Evolutionary conservation across 2,329 filamentous ascomycete genomes (phyloP).

Genomic region (Aspergillus novoparasiticus): DNA sequence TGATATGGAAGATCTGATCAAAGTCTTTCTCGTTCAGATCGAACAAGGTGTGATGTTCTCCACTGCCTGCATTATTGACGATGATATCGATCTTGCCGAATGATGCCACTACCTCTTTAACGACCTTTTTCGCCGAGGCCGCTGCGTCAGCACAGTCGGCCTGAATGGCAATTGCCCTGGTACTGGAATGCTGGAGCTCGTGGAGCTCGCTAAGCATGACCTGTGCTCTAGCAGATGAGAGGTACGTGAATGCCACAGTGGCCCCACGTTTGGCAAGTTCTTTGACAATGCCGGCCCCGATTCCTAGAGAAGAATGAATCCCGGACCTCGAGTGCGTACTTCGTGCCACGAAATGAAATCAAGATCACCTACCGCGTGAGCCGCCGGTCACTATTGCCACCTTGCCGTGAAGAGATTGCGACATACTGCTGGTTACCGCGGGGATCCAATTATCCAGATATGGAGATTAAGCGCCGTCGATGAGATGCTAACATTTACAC

Average conservation of each 20-base stretch:
- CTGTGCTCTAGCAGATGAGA: neutral
- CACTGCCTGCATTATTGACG: neutral
- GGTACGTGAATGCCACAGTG: neutral
- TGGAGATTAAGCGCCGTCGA: neutral
- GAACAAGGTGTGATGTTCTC: neutral
- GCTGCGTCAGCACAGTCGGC: neutral
- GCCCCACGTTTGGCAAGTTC: neutral
- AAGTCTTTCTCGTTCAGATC: neutral
- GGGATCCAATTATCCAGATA: neutral
- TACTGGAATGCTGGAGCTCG: neutral
- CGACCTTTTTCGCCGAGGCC: neutral
- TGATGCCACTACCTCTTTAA: neutral
- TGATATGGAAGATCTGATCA: neutral
- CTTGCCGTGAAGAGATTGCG: neutral
- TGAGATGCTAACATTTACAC: neutral
- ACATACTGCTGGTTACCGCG: neutral
- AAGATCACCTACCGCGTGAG: neutral
- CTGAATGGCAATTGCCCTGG: neutral
- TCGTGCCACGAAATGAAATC: neutral
- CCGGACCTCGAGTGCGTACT: neutral
- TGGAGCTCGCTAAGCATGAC: neutral
- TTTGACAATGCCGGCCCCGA: neutral
- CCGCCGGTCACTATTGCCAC: neutral
- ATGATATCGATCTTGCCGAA: neutral
- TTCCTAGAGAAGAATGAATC: neutral